Conservation (phyloP, 2,329 filamentous ascomycete genomes). For the Nakataea oryzae region DNA sequence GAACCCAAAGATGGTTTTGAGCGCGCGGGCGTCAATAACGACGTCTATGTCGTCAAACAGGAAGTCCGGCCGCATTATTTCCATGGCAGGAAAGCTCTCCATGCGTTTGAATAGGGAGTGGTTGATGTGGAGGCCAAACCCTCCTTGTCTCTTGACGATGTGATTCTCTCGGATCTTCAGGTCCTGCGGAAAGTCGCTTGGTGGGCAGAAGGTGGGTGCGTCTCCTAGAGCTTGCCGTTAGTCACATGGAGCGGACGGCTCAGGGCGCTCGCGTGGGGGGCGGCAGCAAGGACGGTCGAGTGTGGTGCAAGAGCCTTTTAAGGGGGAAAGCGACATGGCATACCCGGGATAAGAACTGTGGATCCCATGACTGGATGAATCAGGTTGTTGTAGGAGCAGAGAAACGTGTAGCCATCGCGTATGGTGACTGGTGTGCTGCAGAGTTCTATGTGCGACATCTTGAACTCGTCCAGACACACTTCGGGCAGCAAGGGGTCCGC, state of each 20-base stretch:
- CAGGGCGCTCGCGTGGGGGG: no score
- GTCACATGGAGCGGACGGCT: no score
- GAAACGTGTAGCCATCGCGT: background rate
- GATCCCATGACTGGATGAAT: background rate
- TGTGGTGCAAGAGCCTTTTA: no score
- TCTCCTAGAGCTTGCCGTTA: background rate
- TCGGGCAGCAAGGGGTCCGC: background rate
- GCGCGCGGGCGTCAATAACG: background rate
- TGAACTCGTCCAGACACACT: background rate
- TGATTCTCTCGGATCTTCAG: background rate
- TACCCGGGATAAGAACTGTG: background rate
- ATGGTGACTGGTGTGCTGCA: background rate
- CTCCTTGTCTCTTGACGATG: background rate
- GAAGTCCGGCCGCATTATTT: background rate
- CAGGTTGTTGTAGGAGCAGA: background rate
- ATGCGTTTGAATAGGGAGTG: background rate
- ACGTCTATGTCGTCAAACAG: background rate
- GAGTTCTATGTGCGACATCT: background rate
- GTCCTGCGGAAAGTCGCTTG: background rate
- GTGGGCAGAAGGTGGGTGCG: background rate
- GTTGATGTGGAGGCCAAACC: background rate
- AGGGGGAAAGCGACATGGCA: no score
- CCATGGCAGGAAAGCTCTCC: background rate
- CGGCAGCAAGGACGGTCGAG: no score
- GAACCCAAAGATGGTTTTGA: background rate